Conservation (phyloP, 345 rosid species). For the Moricandia moricandioides region DNA sequence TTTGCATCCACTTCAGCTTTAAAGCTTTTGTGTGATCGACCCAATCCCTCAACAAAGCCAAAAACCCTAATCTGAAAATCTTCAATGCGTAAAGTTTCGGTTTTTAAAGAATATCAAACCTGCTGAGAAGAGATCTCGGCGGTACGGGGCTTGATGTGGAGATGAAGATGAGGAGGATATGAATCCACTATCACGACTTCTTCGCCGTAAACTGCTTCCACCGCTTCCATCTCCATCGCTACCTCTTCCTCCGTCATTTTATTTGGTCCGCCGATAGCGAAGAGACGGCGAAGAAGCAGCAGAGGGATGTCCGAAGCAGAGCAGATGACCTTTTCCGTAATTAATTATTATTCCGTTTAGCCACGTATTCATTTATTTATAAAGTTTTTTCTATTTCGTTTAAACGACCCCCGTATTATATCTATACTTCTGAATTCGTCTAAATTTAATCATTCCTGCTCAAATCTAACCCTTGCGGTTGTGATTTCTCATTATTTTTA, state of each 20-base stretch:
- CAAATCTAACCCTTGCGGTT: not conserved
- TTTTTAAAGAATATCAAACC: constrained; percentile 42
- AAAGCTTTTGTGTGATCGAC: not conserved
- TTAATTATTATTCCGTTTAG: not conserved
- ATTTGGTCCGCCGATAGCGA: not conserved
- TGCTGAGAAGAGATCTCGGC: constrained; percentile 89
- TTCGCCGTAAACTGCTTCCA: constrained; percentile 68
- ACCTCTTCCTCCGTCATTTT: constrained; percentile 61
- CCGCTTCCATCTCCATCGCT: constrained; percentile 72
- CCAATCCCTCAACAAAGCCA: not conserved
- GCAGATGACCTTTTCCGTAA: not conserved
- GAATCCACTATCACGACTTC: constrained; percentile 60
- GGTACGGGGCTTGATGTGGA: constrained; percentile 76
- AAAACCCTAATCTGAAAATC: constrained; percentile 11
- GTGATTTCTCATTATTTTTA: not conserved
- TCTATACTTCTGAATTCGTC: not conserved
- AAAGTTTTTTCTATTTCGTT: not conserved
- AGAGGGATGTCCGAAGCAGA: not conserved
- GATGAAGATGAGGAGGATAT: constrained; percentile 65
- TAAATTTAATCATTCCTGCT: not conserved
- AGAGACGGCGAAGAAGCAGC: not conserved
- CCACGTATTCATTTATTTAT: not conserved
- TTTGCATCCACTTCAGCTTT: not conserved
- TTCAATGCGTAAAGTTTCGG: not conserved
- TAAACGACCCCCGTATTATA: not conserved